Evolutionary conservation across 345 rosid species (phyloP).

Genomic region (Sapria himalayana): DNA sequence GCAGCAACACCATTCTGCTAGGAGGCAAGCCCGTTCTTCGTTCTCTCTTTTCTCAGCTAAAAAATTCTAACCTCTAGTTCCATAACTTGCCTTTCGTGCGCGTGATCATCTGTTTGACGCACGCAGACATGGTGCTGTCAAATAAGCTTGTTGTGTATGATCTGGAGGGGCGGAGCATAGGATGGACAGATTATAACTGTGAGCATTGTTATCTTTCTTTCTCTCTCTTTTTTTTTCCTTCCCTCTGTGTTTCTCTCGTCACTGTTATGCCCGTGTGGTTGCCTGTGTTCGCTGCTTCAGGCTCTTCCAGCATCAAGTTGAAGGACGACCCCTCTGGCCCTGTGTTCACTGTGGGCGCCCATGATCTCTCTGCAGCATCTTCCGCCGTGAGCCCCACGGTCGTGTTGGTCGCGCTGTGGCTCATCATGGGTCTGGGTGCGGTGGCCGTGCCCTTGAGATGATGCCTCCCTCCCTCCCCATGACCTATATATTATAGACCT

Average conservation of each 20-base stretch:
- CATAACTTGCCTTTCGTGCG: too few species aligned
- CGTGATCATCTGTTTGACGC: too few species aligned
- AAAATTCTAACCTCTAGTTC: too few species aligned
- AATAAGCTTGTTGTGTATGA: constrained; percentile 70
- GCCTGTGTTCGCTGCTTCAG: constrained; percentile 14
- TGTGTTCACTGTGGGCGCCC: constrained; percentile 26
- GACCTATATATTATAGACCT: too few species aligned
- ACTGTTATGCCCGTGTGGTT: background rate
- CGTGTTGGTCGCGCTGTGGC: too few species aligned
- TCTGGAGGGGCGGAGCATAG: constrained; percentile 46
- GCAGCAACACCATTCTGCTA: constrained; percentile 39
- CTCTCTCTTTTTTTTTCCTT: background rate
- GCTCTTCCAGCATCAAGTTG: constrained; percentile 56
- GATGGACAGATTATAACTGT: constrained; percentile 81
- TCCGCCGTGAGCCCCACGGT: background rate
- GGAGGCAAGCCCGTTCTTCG: constrained; percentile 32
- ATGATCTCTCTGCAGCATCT: constrained; percentile 25
- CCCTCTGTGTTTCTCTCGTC: background rate
- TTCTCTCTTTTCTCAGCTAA: too few species aligned
- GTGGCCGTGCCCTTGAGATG: too few species aligned
- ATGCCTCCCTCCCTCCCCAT: too few species aligned
- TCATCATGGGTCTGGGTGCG: too few species aligned
- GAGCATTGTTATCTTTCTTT: constrained; percentile 16
- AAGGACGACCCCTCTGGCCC: constrained; percentile 29
- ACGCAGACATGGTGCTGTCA: constrained; percentile 64